Evolutionary conservation across 202 grass and related monocot species (phyloP).

Genomic region (Schoenoplectus triqueter): DNA sequence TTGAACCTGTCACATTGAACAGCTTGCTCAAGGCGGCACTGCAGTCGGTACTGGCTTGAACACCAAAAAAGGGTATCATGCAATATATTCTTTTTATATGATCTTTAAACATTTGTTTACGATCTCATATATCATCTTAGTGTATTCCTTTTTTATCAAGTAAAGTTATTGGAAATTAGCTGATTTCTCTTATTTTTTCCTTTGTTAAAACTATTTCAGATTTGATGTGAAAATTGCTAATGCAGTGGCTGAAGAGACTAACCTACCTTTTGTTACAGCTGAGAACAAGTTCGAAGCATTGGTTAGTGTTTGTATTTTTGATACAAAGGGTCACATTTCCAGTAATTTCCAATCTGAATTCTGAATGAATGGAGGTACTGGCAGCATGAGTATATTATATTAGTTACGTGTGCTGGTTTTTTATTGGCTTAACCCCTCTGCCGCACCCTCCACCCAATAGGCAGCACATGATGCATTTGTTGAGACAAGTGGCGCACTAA

Average conservation of each 20-base stretch:
- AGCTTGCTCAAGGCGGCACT: constrained; percentile 99
- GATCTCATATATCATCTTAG: constrained; percentile 6
- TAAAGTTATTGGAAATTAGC: neutral
- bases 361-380: neutral
- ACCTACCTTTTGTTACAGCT: constrained; percentile 84
- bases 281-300: constrained; percentile 99
- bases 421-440: neutral
- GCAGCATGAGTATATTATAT: neutral
- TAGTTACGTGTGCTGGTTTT: neutral
- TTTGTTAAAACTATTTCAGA: constrained; percentile 52
- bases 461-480: constrained; percentile 99
- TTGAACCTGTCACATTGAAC: constrained; percentile 35
- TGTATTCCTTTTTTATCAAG: neutral
- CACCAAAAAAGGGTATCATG: constrained; percentile 86
- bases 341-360: neutral
- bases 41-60: constrained; percentile 98
- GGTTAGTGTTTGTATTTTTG: constrained; percentile 58
- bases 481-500: constrained; percentile 87
- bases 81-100: neutral
- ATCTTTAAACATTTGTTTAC: constrained; percentile 10
- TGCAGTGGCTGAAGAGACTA: constrained; percentile 86
- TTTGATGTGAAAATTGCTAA: constrained; percentile 97
- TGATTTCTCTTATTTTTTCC: constrained; percentile 6
- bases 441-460: constrained; percentile 34
- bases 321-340: neutral